phyloP scores from a whole-genome alignment of 2,329 filamentous ascomycete genomes.

The Furcasterigmium furcatum region DNA sequence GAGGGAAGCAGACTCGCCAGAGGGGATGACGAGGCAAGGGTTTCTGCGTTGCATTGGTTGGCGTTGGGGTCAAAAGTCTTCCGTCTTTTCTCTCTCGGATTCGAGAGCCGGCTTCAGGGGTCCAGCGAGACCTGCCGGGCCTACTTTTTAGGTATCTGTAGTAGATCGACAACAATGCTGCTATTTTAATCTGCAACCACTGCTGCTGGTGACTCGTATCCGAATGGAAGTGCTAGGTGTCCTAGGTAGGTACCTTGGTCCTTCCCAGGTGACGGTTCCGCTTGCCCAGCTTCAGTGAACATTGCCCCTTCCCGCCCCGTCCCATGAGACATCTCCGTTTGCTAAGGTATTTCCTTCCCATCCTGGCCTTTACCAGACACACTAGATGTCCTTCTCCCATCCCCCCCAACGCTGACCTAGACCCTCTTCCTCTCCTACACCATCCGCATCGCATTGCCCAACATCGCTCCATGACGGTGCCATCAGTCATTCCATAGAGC shows the following conservation, averaged over 20 bases:
- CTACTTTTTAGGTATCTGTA: no score
- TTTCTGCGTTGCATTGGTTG: constrained; percentile 45
- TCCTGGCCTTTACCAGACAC: no score
- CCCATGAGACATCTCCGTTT: no score
- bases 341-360: no score
- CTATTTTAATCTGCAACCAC: constrained; percentile 2
- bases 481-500: neutral
- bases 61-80: constrained; percentile 39
- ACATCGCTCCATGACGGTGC: neutral
- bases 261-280: no score
- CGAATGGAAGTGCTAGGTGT: no score
- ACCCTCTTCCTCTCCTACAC: no score
- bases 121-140: neutral
- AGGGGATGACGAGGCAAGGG: constrained; percentile 47
- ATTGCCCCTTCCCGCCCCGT: no score
- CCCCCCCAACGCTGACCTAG: neutral
- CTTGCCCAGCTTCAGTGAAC: no score
- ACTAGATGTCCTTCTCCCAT: no score
- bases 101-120: neutral
- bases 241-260: no score
- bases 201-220: neutral
- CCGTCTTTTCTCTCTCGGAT: constrained; percentile 16
- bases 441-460: neutral
- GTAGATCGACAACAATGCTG: constrained; percentile 1
- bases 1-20: constrained; percentile 33